Evolutionary conservation across 345 rosid species (phyloP).

Genomic region (Brassica cretica): DNA sequence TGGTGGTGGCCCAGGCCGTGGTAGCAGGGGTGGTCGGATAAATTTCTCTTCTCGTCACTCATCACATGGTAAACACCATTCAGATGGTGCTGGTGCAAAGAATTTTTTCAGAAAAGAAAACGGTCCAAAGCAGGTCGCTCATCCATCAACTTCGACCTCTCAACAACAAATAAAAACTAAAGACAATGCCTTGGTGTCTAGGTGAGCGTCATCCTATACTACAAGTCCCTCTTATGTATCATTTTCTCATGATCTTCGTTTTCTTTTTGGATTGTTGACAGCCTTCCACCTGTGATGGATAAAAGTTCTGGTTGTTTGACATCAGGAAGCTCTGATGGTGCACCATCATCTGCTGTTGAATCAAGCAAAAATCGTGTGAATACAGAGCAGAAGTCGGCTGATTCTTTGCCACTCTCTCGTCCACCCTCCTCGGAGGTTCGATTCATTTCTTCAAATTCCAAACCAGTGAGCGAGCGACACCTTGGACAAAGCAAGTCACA

Average conservation of each 20-base stretch:
- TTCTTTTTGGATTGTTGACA: conserved; percentile 39
- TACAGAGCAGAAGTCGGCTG: conserved; percentile 44
- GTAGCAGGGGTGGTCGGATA: conserved; percentile 58
- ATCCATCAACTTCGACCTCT: conserved; percentile 45
- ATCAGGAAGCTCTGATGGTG: conserved; percentile 43
- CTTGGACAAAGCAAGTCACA: conserved; percentile 49
- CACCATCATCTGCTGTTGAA: conserved; percentile 38
- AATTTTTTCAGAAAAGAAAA: conserved; percentile 56
- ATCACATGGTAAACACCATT: conserved; percentile 54
- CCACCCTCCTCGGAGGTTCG: conserved; percentile 60
- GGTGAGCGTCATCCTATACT: conserved; percentile 43
- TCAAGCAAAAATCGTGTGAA: conserved; percentile 40
- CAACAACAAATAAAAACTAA: conserved; percentile 50
- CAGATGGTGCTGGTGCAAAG: conserved; percentile 69
- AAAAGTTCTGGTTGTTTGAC: conserved; percentile 51
- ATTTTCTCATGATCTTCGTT: conserved; percentile 18
- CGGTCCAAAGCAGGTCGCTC: conserved; percentile 52
- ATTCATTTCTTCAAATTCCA: conserved; percentile 64
- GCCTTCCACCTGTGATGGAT: conserved; percentile 46
- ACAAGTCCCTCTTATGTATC: background rate
- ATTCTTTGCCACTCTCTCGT: conserved; percentile 41
- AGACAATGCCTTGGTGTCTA: conserved; percentile 44
- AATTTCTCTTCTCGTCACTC: conserved; percentile 52
- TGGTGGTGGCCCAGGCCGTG: conserved; percentile 60
- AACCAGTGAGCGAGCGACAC: conserved; percentile 53